Evolutionary conservation across 306 rosid genomes (phyloP), one percentile per base, ranked within the genome.

Genomic region (Cyamopsis tetragonoloba): DNA sequence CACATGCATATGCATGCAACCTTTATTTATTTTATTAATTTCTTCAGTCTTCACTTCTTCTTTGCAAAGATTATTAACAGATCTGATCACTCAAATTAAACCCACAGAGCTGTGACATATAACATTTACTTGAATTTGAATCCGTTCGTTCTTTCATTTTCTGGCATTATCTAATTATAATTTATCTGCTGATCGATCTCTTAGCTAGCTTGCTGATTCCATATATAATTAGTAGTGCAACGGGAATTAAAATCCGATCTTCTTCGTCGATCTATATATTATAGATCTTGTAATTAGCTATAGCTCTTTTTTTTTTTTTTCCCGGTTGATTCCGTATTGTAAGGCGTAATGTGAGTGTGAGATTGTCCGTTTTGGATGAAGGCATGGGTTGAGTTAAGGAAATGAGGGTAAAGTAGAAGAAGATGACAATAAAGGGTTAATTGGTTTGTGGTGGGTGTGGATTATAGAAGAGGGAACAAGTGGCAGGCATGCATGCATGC

Each of bases 401-500:
- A 70, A 7, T n/a, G n/a, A n/a, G 56, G 55, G 44, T 14, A 73
- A 57, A 43, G 65, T 6, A 35, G 78, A 71, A 17, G 76, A 65
- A 35, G 62, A 30, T 48, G 74, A 56, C 70, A 63, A 43, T 22
- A 62, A 20, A 57, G 74, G 63, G 9, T 44, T 28, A 27, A n/a
- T n/a, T n/a, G n/a, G n/a, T n/a, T n/a, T n/a, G n/a, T n/a, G n/a
- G n/a, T 56, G 73, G 22, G 22, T 41, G 28, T 62, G 26, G 19
- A 9, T 63, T 46, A 19, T 35, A 61, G 70, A 70, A 44, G n/a
- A n/a, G 0, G 10, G 39, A 41, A 84, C 96, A 89, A 75, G 87
- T 86, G 96, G 88, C 96, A 73, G 3, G 68, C 95, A 88, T 88
- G 95, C 95, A 77, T 74, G 82, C 81, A 68, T 62, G 78, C 37